Evolutionary conservation across 805 yeast genomes (phyloP), one percentile per base, ranked within the genome.

Genomic region (Scheffersomyces spartinae): DNA sequence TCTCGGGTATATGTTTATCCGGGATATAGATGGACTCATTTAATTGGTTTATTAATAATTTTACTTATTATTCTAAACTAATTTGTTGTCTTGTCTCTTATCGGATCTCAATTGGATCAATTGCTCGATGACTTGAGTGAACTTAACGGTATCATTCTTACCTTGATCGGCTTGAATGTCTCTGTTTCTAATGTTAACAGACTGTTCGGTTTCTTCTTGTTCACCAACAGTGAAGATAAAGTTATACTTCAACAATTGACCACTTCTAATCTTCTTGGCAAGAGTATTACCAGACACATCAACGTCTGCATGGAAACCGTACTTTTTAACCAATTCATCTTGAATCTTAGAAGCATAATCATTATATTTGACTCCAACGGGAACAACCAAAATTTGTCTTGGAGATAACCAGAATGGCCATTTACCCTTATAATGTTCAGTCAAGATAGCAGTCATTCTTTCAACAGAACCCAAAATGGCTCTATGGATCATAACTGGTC

Each of bases 341-440:
- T 76, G 74, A 38, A 91, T 80, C 42, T 72, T 63, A 54, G 78
- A 75, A 21, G 97, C 99, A 49, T 91, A 91, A 38, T 77, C 94
- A 47, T 67, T 74, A 66, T 78, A 88, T 56, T 82, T 84, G 37
- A 81, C 93, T 48, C 95, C 96, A 43, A 91, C 96, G 42, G 98
- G 98, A 16, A 91, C 91, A 45, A 91, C 93, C 43, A 88, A 66
- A 31, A 88, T 71, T 64, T 91, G 99, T 65, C 98, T 80, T 47
- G 99, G 99, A n/a, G 97, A 86, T 51, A 91, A 69, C 98, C 98
- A 91, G 71, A 91, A 83, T 48, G 99, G 99, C 99, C 99, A 91
- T 55, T 85, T 91, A 47, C 99, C 99, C 50, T 86, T 95, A 61
- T 68, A 91, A 64, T 91, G 98, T 61, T 91, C 99, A 32, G 94